Evolutionary conservation across 495 filamentous ascomycete species (phyloP), one percentile per base, ranked within the genome.

Genomic region (Neurospora sp.): DNA sequence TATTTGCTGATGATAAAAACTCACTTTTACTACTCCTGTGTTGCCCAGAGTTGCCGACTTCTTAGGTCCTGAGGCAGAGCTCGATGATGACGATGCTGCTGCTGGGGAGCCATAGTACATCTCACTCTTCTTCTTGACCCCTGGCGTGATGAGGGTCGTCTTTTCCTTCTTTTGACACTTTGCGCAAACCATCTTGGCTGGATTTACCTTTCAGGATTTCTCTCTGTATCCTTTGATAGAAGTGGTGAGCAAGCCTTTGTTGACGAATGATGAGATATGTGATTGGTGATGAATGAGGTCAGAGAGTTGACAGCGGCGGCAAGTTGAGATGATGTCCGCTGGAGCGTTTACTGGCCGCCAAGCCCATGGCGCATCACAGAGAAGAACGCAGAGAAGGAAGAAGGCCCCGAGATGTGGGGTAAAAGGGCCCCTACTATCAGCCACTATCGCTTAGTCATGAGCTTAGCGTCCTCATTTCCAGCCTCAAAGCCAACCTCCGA

Each of bases 111-210:
- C 90, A 78, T 90, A 87, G 84, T 93, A 93, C 85, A 92, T 88
- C 44, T 93, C 91, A 78, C 82, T 88, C 82, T 91, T 91, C 80
- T 87, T 89, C 80, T 93, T 92, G 76, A 93, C 91, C 40, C 85
- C 86, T 0, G 91, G 91, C 1, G 91, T 92, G 73, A 89, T 89
- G 66, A 93, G 87, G 38, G 89, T 84, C 27, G 91, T 92, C 66
- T 90, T 89, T 70, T 86, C 81, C 40, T 87, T 86, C 75, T 89
- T 90, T 75, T 89, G 84, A 76, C 91, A 93, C 85, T 91, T 91
- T 72, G 85, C 79, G 83, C 91, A 93, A 71, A 93, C 90, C 90
- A 93, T 92, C 70, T 74, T 84, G 39, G 70, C 66, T 72, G 44
- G 35, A 71, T 23, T 38, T 40, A 3, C 20, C 2, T 73, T 37